Percentiles rank a stretch among this genome's conserved stretches.
phyloP scores from a whole-genome alignment of 257 asterid species.

The Oldenlandia corymbosa region DNA sequence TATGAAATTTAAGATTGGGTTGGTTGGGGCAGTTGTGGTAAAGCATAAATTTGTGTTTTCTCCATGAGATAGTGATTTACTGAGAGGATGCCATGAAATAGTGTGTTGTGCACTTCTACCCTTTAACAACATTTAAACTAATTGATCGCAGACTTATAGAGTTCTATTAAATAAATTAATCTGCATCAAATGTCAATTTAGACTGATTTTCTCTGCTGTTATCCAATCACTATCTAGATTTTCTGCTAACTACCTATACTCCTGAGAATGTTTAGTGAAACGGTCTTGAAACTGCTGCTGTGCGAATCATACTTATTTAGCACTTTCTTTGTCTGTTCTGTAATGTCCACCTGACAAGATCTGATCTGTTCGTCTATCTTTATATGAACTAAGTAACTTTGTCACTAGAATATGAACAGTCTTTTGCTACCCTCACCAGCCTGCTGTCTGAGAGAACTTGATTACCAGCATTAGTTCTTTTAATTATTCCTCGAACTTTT shows the following conservation, averaged over 20 bases:
- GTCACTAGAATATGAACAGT: background rate
- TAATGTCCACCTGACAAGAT: background rate
- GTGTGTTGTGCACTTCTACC: too few species aligned
- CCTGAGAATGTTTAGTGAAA: background rate
- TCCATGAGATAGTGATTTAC: background rate
- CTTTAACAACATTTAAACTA: too few species aligned
- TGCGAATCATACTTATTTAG: background rate
- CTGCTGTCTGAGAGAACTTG: background rate
- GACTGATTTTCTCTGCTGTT: background rate
- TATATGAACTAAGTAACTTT: too few species aligned
- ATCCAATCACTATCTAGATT: background rate
- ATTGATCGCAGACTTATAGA: too few species aligned
- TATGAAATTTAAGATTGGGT: background rate
- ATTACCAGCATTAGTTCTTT: background rate
- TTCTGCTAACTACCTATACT: background rate
- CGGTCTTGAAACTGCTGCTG: background rate
- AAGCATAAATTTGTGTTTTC: background rate
- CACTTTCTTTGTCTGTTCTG: background rate
- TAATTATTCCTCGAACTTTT: background rate
- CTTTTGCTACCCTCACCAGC: background rate
- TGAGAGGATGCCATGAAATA: background rate
- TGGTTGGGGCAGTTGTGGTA: background rate
- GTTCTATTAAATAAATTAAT: too few species aligned
- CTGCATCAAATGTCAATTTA: background rate
- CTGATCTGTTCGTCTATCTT: background rate